phyloP scores from a whole-genome alignment of 2,329 filamentous ascomycete species.

The Thielaviopsis musarum region DNA sequence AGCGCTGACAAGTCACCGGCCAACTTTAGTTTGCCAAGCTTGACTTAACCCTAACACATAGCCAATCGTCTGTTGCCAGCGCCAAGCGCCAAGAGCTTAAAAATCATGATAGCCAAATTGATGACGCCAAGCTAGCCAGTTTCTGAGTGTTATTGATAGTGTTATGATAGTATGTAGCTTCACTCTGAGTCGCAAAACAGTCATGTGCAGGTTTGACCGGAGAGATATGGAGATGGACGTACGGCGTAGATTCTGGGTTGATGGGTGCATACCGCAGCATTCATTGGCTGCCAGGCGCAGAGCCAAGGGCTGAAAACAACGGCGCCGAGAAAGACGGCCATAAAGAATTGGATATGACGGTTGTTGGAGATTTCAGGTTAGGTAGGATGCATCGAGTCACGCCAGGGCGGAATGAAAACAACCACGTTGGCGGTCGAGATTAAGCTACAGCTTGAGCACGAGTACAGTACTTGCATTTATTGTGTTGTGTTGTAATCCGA shows the following conservation, averaged over 20 bases:
- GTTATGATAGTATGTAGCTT: too few species aligned
- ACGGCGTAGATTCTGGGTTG: not conserved
- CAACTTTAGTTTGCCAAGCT: too few species aligned
- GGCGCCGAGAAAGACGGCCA: not conserved
- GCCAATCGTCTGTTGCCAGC: too few species aligned
- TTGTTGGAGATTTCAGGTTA: not conserved
- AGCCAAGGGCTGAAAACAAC: not conserved
- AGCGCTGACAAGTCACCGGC: too few species aligned
- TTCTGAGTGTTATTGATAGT: too few species aligned
- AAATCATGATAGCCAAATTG: too few species aligned
- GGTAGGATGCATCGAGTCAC: not conserved
- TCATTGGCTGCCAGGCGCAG: not conserved
- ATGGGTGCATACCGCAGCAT: too few species aligned
- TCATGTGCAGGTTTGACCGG: too few species aligned
- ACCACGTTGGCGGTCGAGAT: not conserved
- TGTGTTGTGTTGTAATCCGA: not conserved
- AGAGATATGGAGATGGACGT: not conserved
- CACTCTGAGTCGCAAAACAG: too few species aligned
- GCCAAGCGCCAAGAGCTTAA: too few species aligned
- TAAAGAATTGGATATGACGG: not conserved
- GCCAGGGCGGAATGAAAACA: not conserved
- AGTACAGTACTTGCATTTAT: not conserved
- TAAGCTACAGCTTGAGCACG: not conserved
- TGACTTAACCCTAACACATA: too few species aligned
- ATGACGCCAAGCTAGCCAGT: too few species aligned